Evolutionary conservation across 202 grass and related monocot species (phyloP), one percentile per base, ranked within the genome.

Genomic region (Alloteropsis angusta): DNA sequence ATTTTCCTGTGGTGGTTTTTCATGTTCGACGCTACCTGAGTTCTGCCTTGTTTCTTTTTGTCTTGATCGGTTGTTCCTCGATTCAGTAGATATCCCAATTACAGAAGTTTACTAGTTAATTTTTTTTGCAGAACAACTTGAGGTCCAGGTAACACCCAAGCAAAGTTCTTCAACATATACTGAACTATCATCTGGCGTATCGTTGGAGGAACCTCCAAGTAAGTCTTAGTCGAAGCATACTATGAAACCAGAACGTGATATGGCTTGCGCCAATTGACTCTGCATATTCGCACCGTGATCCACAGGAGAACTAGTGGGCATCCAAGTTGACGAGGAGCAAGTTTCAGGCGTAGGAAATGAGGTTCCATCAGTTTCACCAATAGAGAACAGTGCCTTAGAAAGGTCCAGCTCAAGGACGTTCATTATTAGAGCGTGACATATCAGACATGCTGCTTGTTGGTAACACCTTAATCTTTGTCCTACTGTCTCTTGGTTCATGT

Each of bases 51-150:
- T 52, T 52, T 50, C 11, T 61, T 62, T 45, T 5, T 12, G 71
- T n/a, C n/a, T n/a, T n/a, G n/a, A n/a, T n/a, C n/a, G n/a, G n/a
- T n/a, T n/a, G n/a, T n/a, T n/a, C n/a, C n/a, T n/a, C n/a, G n/a
- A n/a, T n/a, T 18, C 10, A 22, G n/a, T 15, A 7, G 28, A 36
- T 35, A 57, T 7, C 64, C 37, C 10, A 69, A 47, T 32, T 6
- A 5, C 2, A 56, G n/a, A n/a, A n/a, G 10, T 48, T 71, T 36
- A 57, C 9, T 44, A n/a, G n/a, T n/a, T n/a, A n/a, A n/a, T n/a
- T n/a, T n/a, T n/a, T n/a, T n/a, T n/a, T 36, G 38, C 71, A 47
- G 80, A 75, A 37, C 70, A 75, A 56, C 4, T 57, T 67, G 59
- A 67, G 57, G 1, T 56, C 37, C 70, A 75, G 25, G 23, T 12